These are phyloP conservation scores for Scleroderma citrinum DNA, from an alignment of 768 basidiomycete genomes.

Conservation along the genomic window DNA sequence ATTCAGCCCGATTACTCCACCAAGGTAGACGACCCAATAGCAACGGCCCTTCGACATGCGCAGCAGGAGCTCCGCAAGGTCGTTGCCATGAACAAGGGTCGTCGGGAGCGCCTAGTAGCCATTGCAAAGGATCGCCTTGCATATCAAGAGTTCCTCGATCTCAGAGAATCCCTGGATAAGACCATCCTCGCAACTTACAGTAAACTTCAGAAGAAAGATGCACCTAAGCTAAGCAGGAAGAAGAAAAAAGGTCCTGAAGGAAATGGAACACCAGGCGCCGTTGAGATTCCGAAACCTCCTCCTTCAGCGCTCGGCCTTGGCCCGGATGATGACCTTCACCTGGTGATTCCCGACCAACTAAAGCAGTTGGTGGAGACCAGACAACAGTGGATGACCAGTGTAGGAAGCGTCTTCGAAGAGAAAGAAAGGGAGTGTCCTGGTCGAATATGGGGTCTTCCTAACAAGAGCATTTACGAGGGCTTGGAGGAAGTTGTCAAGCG, in stretches of 20 bases:
- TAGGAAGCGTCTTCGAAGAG: constrained; percentile 71
- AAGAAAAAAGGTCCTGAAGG: constrained; percentile 56
- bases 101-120: constrained; percentile 63
- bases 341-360: constrained; percentile 64
- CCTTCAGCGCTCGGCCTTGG: constrained; percentile 68
- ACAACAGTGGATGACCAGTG: constrained; percentile 68
- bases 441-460: constrained; percentile 72
- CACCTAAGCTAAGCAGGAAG: constrained; percentile 62
- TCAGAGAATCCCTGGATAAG: constrained; percentile 82
- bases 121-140: constrained; percentile 85
- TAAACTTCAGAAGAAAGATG: constrained; percentile 80
- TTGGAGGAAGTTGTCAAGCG: constrained; percentile 57
- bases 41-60: constrained; percentile 82
- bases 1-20: constrained; percentile 65
- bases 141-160: constrained; percentile 85
- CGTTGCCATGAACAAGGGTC: constrained; percentile 75
- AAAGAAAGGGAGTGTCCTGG: constrained; percentile 64
- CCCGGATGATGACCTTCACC: constrained; percentile 57
- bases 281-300: constrained; percentile 48
- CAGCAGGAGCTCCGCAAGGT: constrained; percentile 78
- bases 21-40: constrained; percentile 91
- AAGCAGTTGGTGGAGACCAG: constrained; percentile 70
- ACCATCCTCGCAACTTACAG: constrained; percentile 68
- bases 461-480: constrained; percentile 68
- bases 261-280: constrained; percentile 26